These are phyloP conservation scores for Begonia peltatifolia DNA, from an alignment of 306 rosid genomes.

Conservation along the genomic window DNA sequence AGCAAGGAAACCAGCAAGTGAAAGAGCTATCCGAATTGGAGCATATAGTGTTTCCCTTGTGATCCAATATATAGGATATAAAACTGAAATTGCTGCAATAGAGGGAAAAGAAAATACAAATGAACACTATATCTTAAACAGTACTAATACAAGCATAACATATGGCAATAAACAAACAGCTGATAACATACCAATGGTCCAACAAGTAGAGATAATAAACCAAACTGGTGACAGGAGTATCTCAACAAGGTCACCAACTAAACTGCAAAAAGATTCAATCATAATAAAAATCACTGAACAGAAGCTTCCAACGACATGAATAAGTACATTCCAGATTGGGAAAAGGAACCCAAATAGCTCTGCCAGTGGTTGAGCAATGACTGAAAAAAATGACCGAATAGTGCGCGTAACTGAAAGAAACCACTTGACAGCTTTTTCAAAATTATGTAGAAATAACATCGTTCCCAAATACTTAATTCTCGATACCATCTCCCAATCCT, in stretches of 20 bases:
- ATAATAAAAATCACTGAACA: slow-evolving; percentile 44
- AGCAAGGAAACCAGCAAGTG: slow-evolving; percentile 29
- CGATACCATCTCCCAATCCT: slow-evolving; percentile 92
- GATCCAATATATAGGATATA: slow-evolving; percentile 59
- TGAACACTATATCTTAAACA: background rate
- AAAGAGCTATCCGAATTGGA: slow-evolving; percentile 47
- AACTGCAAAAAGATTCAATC: slow-evolving; percentile 28
- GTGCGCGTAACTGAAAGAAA: slow-evolving; percentile 45
- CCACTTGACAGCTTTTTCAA: slow-evolving; percentile 74
- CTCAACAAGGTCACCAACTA: slow-evolving; percentile 46
- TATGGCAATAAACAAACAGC: slow-evolving; percentile 10
- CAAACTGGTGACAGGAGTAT: slow-evolving; percentile 51
- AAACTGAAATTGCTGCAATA: slow-evolving; percentile 42
- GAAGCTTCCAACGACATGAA: slow-evolving; percentile 31
- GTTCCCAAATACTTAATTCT: slow-evolving; percentile 92
- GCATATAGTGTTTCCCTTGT: slow-evolving; percentile 54
- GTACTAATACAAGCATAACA: background rate
- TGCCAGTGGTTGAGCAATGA: slow-evolving; percentile 57
- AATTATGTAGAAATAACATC: slow-evolving; percentile 81
- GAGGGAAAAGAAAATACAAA: background rate
- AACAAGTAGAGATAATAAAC: slow-evolving; percentile 31
- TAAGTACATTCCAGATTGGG: slow-evolving; percentile 40
- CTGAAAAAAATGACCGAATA: slow-evolving; percentile 42
- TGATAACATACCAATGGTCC: slow-evolving; percentile 61
- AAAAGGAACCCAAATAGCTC: slow-evolving; percentile 49